Evolutionary conservation across 208 protist species (phyloP).

Genomic region (Acanthamoeba sp.): DNA sequence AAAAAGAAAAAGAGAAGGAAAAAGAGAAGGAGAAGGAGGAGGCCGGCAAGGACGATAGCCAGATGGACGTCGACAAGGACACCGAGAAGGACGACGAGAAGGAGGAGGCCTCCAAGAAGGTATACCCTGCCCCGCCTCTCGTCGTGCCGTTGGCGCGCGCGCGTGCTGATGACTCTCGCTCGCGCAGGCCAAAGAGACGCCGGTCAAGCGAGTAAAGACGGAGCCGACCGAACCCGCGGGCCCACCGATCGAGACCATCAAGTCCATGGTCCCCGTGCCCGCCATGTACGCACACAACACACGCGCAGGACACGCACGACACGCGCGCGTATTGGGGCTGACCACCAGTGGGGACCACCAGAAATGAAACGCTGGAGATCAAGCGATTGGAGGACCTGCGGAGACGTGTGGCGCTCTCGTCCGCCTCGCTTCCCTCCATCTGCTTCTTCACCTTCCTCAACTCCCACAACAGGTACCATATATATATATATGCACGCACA

Average conservation of each 20-base stretch:
- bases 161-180: not conserved
- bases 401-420: slow-evolving; percentile 70
- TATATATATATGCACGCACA: slow-evolving; percentile 52
- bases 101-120: slow-evolving; percentile 47
- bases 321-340: not conserved
- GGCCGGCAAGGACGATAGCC: not conserved
- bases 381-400: slow-evolving; percentile 64
- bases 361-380: slow-evolving; percentile 48
- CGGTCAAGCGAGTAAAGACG: not conserved
- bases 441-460: slow-evolving; percentile 89
- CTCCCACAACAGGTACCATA: slow-evolving; percentile 77
- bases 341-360: not conserved
- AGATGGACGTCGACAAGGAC: slow-evolving; percentile 68
- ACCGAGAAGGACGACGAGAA: slow-evolving; percentile 46
- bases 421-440: slow-evolving; percentile 84
- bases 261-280: slow-evolving; percentile 33
- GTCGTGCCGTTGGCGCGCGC: too few relatives aligned
- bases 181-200: not conserved
- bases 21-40: slow-evolving; percentile 36
- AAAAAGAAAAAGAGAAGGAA: slow-evolving; percentile 31
- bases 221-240: slow-evolving; percentile 71
- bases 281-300: not conserved
- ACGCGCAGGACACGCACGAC: not conserved
- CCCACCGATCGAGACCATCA: slow-evolving; percentile 57
- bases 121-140: not conserved